Percentiles rank a stretch among this genome's conserved stretches.
Evolutionary conservation across 75 land plant genomes (phyloP).

Genomic region (Pinus albicaulis): DNA sequence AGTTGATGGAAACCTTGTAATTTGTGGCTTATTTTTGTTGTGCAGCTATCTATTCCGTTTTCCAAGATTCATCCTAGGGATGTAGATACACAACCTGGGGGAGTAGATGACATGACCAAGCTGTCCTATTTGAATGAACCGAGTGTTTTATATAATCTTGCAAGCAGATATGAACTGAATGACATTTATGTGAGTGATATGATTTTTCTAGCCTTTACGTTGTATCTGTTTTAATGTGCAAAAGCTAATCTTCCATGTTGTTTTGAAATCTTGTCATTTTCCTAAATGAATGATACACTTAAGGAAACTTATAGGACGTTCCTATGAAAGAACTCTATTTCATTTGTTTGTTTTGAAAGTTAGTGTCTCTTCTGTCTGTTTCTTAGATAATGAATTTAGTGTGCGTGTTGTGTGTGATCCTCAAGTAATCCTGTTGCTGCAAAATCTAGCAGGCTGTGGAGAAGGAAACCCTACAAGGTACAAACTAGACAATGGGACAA

Average conservation of each 20-base stretch:
- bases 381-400: too few relatives aligned
- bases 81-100: slow-evolving; percentile 75
- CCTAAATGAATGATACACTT: background rate
- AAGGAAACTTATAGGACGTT: background rate
- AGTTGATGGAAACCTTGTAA: background rate
- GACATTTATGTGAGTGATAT: slow-evolving; percentile 86
- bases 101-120: slow-evolving; percentile 98
- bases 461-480: too few relatives aligned
- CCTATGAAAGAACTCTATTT: background rate
- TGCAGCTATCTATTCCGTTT: slow-evolving; percentile 9
- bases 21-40: slow-evolving; percentile 1
- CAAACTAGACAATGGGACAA: too few relatives aligned
- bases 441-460: too few relatives aligned
- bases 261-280: background rate
- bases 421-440: too few relatives aligned
- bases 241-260: background rate
- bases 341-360: background rate
- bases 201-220: background rate
- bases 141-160: slow-evolving; percentile 89
- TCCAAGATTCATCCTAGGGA: slow-evolving; percentile 65
- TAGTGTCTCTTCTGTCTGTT: too few relatives aligned
- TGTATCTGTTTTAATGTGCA: background rate
- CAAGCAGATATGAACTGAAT: slow-evolving; percentile 84
- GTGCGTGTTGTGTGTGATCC: too few relatives aligned
- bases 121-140: slow-evolving; percentile 96